Evolutionary conservation across 129 eudicot genomes (phyloP).

Genomic region (Lonicera japonica): DNA sequence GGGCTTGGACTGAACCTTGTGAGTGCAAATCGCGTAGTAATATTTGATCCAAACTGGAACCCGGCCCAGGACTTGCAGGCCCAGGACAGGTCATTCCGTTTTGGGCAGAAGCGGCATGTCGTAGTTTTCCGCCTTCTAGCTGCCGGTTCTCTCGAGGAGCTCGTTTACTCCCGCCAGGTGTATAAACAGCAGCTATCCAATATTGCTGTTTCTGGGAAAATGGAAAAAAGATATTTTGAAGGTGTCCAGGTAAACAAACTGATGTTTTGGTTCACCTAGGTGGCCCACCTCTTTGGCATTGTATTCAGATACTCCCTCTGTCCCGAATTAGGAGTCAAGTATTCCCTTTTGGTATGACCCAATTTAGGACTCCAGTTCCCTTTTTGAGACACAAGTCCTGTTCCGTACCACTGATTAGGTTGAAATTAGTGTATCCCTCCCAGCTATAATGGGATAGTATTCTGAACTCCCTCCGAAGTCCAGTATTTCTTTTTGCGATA

Average conservation of each 20-base stretch:
- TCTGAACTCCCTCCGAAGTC: too few species aligned
- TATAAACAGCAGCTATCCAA: constrained; percentile 89
- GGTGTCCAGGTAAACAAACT: constrained; percentile 73
- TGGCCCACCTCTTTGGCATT: too few species aligned
- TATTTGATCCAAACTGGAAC: constrained; percentile 96
- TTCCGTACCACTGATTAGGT: neutral
- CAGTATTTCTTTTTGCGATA: too few species aligned
- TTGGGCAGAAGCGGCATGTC: constrained; percentile 93
- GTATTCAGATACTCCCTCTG: neutral
- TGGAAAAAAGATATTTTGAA: constrained; percentile 89
- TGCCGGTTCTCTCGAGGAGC: constrained; percentile 97
- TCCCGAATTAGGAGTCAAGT: too few species aligned
- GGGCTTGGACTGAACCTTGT: constrained; percentile 94
- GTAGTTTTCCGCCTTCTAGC: constrained; percentile 87
- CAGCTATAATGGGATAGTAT: too few species aligned
- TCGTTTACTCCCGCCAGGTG: constrained; percentile 77
- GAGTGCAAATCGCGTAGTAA: constrained; percentile 91
- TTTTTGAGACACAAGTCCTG: too few species aligned
- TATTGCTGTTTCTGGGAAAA: constrained; percentile 90
- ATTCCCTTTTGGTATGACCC: neutral
- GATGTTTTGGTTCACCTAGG: constrained; percentile 2
- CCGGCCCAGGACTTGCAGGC: constrained; percentile 97
- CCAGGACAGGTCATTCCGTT: constrained; percentile 88
- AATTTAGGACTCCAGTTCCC: neutral
- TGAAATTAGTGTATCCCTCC: too few species aligned